phyloP scores from a whole-genome alignment of 1,139 yeast species.

The Geotrichum citri-aurantii region DNA sequence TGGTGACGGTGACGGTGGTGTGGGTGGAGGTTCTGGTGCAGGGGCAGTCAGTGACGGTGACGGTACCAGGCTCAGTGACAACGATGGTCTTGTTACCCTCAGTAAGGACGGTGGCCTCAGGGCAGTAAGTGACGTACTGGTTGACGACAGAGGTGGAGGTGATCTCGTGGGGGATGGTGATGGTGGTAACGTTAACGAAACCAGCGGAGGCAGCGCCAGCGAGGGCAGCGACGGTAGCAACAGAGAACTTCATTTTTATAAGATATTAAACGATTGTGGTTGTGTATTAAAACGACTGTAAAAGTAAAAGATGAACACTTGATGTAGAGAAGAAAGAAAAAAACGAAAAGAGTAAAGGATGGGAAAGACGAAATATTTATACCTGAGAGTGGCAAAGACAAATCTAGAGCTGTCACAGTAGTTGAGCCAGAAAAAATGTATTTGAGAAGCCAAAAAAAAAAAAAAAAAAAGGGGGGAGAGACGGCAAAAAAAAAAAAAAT shows the following conservation, averaged over 20 bases:
- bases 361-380: background rate
- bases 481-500: background rate
- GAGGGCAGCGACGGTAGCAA: slow-evolving; percentile 20
- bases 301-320: background rate
- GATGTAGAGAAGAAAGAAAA: background rate
- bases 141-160: slow-evolving; percentile 35
- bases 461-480: background rate
- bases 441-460: background rate
- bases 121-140: slow-evolving; percentile 41
- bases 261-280: background rate
- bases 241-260: slow-evolving; percentile 34
- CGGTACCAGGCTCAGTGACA: slow-evolving; percentile 40
- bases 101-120: slow-evolving; percentile 38
- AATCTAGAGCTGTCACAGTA: background rate
- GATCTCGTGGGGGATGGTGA: slow-evolving; percentile 14
- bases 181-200: slow-evolving; percentile 29
- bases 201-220: slow-evolving; percentile 24
- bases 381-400: background rate
- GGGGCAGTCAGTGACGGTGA: slow-evolving; percentile 42
- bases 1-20: slow-evolving; percentile 41
- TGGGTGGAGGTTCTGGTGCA: slow-evolving; percentile 52
- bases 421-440: background rate
- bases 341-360: background rate
- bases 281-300: background rate
- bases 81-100: slow-evolving; percentile 38